Percentiles rank a stretch among this genome's conserved stretches.
Conservation (phyloP, 176 grass and related monocot genomes). For the Bonia amplexicaulis region DNA sequence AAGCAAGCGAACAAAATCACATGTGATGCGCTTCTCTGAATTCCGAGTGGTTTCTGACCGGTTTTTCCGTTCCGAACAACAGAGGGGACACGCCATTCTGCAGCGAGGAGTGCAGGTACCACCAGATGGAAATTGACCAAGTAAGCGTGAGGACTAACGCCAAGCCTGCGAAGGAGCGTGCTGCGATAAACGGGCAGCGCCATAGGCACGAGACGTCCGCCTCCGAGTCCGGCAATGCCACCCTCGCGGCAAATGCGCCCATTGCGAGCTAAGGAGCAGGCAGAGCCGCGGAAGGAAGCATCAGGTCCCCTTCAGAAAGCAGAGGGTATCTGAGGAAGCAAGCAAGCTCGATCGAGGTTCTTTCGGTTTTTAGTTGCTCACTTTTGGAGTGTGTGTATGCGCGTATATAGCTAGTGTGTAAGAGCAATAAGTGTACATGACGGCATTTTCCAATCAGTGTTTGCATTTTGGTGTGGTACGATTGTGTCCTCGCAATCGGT, state of each 20-base stretch:
- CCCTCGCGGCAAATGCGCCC: constrained; percentile 19
- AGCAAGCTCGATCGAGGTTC: neutral
- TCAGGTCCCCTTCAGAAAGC: neutral
- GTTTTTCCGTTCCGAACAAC: neutral
- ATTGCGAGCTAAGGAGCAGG: constrained; percentile 18
- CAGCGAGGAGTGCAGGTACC: constrained; percentile 50
- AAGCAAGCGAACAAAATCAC: neutral
- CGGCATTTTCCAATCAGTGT: neutral
- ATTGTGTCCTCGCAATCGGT: neutral
- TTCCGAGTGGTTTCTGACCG: neutral
- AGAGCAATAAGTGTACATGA: neutral
- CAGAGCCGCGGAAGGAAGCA: neutral
- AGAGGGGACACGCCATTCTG: constrained; percentile 70
- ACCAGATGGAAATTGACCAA: constrained; percentile 41
- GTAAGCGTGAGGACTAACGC: neutral
- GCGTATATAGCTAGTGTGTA: neutral
- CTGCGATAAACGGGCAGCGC: constrained; percentile 1
- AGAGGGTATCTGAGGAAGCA: neutral
- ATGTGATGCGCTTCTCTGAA: neutral
- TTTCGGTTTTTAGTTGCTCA: neutral
- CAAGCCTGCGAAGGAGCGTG: neutral
- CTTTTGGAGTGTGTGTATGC: neutral
- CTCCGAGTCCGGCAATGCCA: neutral
- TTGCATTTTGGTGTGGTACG: neutral
- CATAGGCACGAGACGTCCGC: neutral